Evolutionary conservation across 257 asterid species (phyloP).

Genomic region (Solanum virginianum): DNA sequence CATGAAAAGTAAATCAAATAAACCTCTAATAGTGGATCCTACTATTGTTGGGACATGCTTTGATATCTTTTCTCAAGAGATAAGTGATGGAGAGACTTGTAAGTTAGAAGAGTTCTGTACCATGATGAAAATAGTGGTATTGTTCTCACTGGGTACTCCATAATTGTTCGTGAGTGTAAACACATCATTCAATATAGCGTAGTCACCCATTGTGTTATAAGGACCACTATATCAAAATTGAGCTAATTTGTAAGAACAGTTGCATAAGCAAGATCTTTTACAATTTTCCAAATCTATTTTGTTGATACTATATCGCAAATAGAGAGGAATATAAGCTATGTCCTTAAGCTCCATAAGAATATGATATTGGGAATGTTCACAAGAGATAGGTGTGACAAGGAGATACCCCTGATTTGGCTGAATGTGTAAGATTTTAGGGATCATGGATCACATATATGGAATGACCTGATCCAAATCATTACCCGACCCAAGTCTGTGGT

Average conservation of each 20-base stretch:
- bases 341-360: no score
- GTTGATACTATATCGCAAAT: neutral
- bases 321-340: no score
- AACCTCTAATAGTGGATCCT: neutral
- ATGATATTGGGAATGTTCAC: slow-evolving; percentile 1
- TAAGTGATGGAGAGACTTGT: no score
- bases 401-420: slow-evolving; percentile 5
- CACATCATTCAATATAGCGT: neutral
- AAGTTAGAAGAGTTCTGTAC: neutral
- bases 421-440: no score
- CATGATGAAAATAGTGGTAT: neutral
- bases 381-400: neutral
- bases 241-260: slow-evolving; percentile 12
- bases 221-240: neutral
- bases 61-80: neutral
- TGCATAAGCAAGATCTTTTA: slow-evolving; percentile 1
- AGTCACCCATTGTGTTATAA: neutral
- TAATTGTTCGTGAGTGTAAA: neutral
- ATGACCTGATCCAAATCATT: no score
- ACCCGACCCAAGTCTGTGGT: no score
- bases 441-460: no score
- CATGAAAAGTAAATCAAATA: neutral
- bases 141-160: neutral
- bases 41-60: neutral
- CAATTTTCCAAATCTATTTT: neutral